Conservation (phyloP, 2,329 filamentous ascomycete species). For the Aspergillus japonicus region DNA sequence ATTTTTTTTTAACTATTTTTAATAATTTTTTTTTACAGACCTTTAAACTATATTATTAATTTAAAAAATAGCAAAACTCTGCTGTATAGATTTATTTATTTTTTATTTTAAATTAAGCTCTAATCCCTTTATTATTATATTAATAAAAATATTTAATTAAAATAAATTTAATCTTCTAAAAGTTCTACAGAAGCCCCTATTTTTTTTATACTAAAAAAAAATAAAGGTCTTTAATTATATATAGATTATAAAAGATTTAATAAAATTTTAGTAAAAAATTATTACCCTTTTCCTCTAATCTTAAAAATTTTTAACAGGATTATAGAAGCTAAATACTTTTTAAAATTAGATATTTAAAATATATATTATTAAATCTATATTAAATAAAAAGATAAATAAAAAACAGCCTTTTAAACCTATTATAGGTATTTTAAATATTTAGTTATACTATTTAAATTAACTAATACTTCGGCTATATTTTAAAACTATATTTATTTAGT, state of each 20-base stretch:
- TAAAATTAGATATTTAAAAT: not conserved
- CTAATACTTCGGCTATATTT: too few species aligned
- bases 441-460: not conserved
- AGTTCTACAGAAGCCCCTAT: not conserved
- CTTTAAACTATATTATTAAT: too few species aligned
- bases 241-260: not conserved
- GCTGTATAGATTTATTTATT: too few species aligned
- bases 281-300: not conserved
- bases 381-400: not conserved
- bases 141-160: conserved; percentile 1
- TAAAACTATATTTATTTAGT: too few species aligned
- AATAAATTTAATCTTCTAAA: conserved; percentile 2
- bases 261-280: not conserved
- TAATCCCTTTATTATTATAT: not conserved
- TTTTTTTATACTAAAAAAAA: conserved; percentile 1
- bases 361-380: not conserved
- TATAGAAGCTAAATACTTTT: not conserved
- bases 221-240: not conserved
- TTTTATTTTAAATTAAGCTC: not conserved
- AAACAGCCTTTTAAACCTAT: too few species aligned
- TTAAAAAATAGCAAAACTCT: too few species aligned
- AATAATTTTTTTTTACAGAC: too few species aligned
- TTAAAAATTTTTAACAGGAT: not conserved
- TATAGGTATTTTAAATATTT: not conserved
- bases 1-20: too few species aligned